These are phyloP conservation scores for Helianthus annuus DNA, from an alignment of 129 eudicot genomes.

Conservation along the genomic window DNA sequence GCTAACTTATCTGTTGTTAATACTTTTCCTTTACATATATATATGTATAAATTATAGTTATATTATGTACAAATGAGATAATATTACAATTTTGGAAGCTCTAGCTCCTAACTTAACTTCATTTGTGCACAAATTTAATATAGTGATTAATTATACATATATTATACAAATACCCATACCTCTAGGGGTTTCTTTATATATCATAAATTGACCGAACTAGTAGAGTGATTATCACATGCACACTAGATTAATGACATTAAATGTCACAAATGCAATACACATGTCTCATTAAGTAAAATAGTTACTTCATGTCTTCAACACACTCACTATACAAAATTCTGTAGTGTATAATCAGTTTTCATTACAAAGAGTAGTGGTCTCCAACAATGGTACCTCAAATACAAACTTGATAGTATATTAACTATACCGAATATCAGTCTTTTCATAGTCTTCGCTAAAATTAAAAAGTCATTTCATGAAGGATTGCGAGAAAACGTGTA, in stretches of 20 bases:
- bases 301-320: background rate
- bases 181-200: background rate
- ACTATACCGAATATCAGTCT: background rate
- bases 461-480: background rate
- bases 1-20: background rate
- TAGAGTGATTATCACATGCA: conserved; percentile 26
- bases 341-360: background rate
- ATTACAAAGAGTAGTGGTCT: background rate
- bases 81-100: conserved; percentile 20
- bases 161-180: background rate
- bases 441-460: background rate
- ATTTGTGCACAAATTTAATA: background rate
- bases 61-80: background rate
- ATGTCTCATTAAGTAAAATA: background rate
- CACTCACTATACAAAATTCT: background rate
- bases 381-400: background rate
- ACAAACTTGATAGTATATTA: conserved; percentile 14
- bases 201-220: conserved; percentile 12
- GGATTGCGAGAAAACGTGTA: background rate
- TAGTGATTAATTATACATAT: background rate
- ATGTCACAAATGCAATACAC: conserved; percentile 10
- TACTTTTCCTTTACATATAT: background rate
- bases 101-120: conserved; percentile 19
- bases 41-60: background rate
- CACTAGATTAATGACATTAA: conserved; percentile 16